Conservation (phyloP, 306 rosid species). For the Cicer arietinum region DNA sequence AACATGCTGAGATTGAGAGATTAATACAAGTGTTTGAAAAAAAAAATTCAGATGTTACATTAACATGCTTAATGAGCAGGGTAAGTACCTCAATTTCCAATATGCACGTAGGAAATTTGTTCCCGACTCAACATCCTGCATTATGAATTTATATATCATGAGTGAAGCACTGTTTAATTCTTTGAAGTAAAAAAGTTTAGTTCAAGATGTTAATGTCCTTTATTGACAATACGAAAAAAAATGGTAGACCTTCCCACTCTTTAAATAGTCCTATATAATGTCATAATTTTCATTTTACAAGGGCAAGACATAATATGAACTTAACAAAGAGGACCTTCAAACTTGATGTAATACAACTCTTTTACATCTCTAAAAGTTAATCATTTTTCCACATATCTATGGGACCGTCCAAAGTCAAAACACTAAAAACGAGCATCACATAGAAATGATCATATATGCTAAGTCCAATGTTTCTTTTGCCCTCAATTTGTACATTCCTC, state of each 20-base stretch:
- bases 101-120: slow-evolving; percentile 64
- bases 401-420: background rate
- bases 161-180: slow-evolving; percentile 17
- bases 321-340: background rate
- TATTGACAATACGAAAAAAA: background rate
- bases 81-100: slow-evolving; percentile 84
- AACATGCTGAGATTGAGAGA: background rate
- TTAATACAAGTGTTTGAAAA: background rate
- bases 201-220: slow-evolving; percentile 23
- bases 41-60: slow-evolving; percentile 1
- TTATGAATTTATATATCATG: slow-evolving; percentile 27
- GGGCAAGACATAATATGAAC: background rate
- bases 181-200: slow-evolving; percentile 17
- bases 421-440: background rate
- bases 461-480: background rate
- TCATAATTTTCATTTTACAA: background rate
- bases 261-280: background rate
- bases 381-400: background rate
- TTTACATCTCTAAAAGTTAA: background rate
- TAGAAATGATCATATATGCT: background rate
- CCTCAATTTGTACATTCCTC: background rate
- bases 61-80: slow-evolving; percentile 8
- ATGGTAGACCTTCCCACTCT: slow-evolving; percentile 1
- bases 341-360: background rate
- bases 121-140: slow-evolving; percentile 64